Base-by-base conservation (phyloP, 768 basidiomycete species). In the Kwoniella newhampshirensis region DNA sequence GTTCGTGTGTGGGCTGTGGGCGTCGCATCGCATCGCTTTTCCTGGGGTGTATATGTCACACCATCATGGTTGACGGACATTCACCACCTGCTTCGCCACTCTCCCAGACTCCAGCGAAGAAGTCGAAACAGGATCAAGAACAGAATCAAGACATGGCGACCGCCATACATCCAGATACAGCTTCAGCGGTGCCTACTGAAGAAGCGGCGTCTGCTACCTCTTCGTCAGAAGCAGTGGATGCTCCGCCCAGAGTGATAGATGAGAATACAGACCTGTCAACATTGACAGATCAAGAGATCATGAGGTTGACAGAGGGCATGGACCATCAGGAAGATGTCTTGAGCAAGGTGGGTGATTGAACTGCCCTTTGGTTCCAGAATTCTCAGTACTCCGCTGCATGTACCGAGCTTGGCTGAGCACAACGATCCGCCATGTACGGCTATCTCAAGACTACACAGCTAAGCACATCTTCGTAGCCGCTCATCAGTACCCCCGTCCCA, bases 281-380 rank as follows among this genome's bases (percentile, higher is more conserved):
- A 0, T 66, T 75, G 66, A 75, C 74, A 11, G 74, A 75, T 48
- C 72, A 75, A 44, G 74, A 75, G 59, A 75, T 75, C 42, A 75
- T 71, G 70, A 65, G 59, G 46, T 47, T 75, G 18, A 70, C 63
- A 51, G 67, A 70, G 41, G 64, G 63, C 6, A 73, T 70, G 68
- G 65, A 57, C 25, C 56, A 59, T 32, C 61, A 66, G n/a, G 61
- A 73, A 17, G 62, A 60, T 41, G 62, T 57, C 2, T 57, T 59
- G 57, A 49, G 43, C 27, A 64, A 64, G 57, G 64, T 68, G 54
- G 36, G 65, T 47, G 3, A n/a, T n/a, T n/a, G n/a, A n/a, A n/a
- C n/a, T n/a, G n/a, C n/a, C n/a, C n/a, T n/a, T n/a, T n/a, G n/a
- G n/a, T n/a, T n/a, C n/a, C n/a, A n/a, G n/a, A n/a, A n/a, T n/a